Conservation (phyloP, 2,329 filamentous ascomycete genomes). For the Coniochaeta hoffmannii region DNA sequence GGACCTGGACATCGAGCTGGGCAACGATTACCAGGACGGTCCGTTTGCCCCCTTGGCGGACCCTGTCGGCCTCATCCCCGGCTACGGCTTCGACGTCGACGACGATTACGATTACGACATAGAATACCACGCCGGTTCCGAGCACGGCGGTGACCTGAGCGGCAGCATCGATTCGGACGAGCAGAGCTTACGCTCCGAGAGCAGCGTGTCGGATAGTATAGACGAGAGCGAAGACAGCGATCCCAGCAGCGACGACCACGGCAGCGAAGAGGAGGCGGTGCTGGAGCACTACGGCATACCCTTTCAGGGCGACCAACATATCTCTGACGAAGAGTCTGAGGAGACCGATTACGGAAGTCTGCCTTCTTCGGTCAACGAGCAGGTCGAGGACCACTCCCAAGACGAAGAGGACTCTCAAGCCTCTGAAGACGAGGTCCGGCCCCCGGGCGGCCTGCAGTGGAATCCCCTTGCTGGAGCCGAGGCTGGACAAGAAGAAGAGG, state of each 20-base stretch:
- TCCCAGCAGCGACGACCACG: background rate
- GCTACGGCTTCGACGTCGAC: background rate
- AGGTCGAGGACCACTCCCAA: background rate
- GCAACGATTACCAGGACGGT: background rate
- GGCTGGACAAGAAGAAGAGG: no score
- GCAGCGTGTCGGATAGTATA: background rate
- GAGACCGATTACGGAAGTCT: constrained; percentile 1
- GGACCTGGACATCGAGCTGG: constrained; percentile 2
- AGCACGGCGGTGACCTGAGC: background rate
- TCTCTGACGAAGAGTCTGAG: background rate
- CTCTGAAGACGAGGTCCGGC: background rate
- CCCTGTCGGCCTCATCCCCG: background rate
- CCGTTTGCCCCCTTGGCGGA: background rate
- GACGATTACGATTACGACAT: background rate
- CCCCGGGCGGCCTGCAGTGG: background rate
- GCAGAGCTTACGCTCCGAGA: background rate
- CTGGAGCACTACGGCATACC: background rate
- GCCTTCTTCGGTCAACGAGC: background rate
- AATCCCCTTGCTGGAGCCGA: background rate
- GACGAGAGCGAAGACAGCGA: background rate
- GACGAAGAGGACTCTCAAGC: background rate
- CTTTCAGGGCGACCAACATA: background rate
- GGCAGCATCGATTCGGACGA: background rate
- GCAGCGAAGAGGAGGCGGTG: background rate
- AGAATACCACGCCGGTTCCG: background rate